Evolutionary conservation across 2,329 filamentous ascomycete genomes (phyloP).

Genomic region (Xylariales sp.): DNA sequence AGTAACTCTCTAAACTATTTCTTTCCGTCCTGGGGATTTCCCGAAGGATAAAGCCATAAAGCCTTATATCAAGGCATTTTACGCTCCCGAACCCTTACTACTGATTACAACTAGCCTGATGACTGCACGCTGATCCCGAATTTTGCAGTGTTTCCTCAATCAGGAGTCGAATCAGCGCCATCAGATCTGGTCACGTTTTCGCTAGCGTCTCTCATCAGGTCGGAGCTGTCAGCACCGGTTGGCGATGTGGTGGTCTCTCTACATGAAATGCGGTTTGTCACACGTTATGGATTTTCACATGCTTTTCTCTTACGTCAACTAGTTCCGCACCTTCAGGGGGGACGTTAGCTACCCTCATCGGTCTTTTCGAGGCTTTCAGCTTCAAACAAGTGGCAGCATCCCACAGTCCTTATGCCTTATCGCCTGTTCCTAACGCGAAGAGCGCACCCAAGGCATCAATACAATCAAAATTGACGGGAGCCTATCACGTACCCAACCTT

Average conservation of each 20-base stretch:
- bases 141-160: conserved; percentile 65
- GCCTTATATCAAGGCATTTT: background rate
- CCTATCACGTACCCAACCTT: conserved; percentile 61
- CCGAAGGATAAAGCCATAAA: background rate
- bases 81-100: too few relatives aligned
- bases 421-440: conserved; percentile 63
- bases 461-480: conserved; percentile 61
- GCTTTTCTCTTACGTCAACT: conserved; percentile 9
- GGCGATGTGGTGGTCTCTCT: conserved; percentile 65
- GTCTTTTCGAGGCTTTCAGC: conserved; percentile 64
- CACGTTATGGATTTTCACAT: background rate
- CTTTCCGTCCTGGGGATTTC: background rate
- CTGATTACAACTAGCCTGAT: too few relatives aligned
- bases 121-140: background rate
- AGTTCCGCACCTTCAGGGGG: conserved; percentile 70
- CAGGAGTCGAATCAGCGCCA: conserved; percentile 71
- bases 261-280: conserved; percentile 55
- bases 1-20: conserved; percentile 4
- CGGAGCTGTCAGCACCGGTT: conserved; percentile 61
- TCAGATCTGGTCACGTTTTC: conserved; percentile 69
- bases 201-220: conserved; percentile 62
- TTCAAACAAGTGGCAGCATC: conserved; percentile 60
- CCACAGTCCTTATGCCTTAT: conserved; percentile 65
- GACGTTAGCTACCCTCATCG: conserved; percentile 75
- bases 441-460: conserved; percentile 51